A percentile compares a stretch with the other conserved stretches of the same genome.
These are phyloP conservation scores for Lactarius akahatsu DNA, from an alignment of 768 basidiomycete species.

Conservation along the genomic window DNA sequence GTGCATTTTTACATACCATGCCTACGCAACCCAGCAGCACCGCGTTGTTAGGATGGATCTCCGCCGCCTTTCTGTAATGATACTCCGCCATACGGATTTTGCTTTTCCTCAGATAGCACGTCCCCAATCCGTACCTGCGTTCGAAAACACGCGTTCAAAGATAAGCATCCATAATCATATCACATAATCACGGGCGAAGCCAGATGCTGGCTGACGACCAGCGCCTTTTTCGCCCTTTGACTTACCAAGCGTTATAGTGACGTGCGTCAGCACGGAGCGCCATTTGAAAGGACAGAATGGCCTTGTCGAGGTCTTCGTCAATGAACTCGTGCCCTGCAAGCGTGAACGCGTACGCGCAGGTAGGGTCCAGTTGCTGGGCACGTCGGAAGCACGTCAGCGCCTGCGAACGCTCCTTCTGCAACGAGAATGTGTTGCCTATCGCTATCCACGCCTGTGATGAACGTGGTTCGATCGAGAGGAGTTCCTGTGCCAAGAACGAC, in stretches of 20 bases:
- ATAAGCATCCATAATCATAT: slow-evolving; percentile 22
- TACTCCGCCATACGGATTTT: slow-evolving; percentile 93
- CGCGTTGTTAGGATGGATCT: slow-evolving; percentile 92
- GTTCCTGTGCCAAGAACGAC: slow-evolving; percentile 90
- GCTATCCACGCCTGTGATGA: slow-evolving; percentile 94
- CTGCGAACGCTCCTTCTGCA: slow-evolving; percentile 91
- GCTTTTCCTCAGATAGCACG: slow-evolving; percentile 92
- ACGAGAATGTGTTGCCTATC: slow-evolving; percentile 91
- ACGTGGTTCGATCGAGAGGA: slow-evolving; percentile 80
- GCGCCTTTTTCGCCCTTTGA: slow-evolving; percentile 26
- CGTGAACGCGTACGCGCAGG: slow-evolving; percentile 94
- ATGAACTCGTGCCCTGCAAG: slow-evolving; percentile 96
- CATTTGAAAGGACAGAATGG: slow-evolving; percentile 87
- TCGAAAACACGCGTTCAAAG: slow-evolving; percentile 25
- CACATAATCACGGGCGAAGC: background rate
- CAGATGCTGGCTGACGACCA: background rate
- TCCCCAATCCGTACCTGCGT: slow-evolving; percentile 95
- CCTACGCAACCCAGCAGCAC: slow-evolving; percentile 96
- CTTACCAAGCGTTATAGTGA: slow-evolving; percentile 98
- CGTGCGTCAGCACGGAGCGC: slow-evolving; percentile 88
- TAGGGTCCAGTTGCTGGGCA: slow-evolving; percentile 84
- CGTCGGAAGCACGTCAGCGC: slow-evolving; percentile 93
- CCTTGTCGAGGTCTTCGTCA: slow-evolving; percentile 92
- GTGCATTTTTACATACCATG: slow-evolving; percentile 62
- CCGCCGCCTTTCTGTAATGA: slow-evolving; percentile 89